Percentiles rank a stretch among this genome's conserved stretches.
Evolutionary conservation across 768 basidiomycete genomes (phyloP).

Genomic region (Termitomyces sp.): DNA sequence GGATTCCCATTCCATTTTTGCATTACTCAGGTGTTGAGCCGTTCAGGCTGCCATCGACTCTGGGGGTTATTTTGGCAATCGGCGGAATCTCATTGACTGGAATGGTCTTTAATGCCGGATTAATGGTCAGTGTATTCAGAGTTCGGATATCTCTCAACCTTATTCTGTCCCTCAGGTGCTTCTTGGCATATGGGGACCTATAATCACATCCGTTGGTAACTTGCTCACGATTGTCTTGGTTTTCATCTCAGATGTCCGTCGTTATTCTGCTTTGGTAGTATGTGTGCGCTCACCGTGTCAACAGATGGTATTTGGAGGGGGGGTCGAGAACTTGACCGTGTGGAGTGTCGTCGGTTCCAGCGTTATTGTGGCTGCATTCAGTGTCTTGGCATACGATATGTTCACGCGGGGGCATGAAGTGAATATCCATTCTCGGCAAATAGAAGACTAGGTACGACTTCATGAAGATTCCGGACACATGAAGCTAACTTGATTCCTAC

Average conservation of each 20-base stretch:
- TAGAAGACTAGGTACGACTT: too few species aligned
- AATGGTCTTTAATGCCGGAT: constrained; percentile 77
- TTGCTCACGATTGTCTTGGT: constrained; percentile 94
- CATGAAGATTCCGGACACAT: neutral
- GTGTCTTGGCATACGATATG: constrained; percentile 74
- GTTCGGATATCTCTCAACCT: neutral
- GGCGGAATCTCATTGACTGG: constrained; percentile 68
- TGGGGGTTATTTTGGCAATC: constrained; percentile 46
- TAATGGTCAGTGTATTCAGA: constrained; percentile 58
- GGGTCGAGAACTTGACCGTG: constrained; percentile 54
- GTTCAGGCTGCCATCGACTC: constrained; percentile 61
- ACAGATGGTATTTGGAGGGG: constrained; percentile 58
- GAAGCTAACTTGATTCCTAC: too few species aligned
- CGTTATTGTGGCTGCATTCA: constrained; percentile 81
- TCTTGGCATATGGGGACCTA: constrained; percentile 83
- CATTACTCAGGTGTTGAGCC: constrained; percentile 62
- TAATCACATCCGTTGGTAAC: constrained; percentile 84
- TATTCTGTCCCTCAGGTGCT: constrained; percentile 49
- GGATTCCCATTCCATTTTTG: constrained; percentile 76
- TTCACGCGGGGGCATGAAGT: constrained; percentile 28
- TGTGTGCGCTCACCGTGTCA: neutral
- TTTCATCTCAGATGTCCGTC: constrained; percentile 67
- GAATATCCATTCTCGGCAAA: too few species aligned
- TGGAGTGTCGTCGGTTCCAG: constrained; percentile 77
- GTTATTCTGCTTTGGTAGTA: constrained; percentile 13